Conservation (phyloP, 495 filamentous ascomycete genomes). For the Parathielavia appendiculata region DNA sequence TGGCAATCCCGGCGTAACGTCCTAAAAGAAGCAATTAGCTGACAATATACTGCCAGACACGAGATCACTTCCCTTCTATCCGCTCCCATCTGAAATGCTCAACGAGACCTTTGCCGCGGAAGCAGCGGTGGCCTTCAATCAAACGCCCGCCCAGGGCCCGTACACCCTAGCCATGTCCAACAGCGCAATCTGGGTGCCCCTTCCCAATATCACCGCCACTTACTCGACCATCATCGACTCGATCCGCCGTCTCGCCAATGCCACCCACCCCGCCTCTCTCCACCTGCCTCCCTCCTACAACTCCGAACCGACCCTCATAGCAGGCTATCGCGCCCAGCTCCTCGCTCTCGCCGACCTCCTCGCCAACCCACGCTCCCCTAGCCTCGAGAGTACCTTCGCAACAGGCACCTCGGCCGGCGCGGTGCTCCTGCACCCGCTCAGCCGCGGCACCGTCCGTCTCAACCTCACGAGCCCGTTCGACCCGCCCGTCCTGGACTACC, state of each 20-base stretch:
- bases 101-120: conserved; percentile 23
- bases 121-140: conserved; percentile 18
- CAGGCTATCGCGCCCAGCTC: conserved; percentile 27
- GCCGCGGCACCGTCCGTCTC: conserved; percentile 31
- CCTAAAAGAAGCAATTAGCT: not conserved
- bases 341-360: conserved; percentile 14
- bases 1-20: not conserved
- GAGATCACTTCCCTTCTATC: conserved; percentile 13
- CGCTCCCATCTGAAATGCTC: conserved; percentile 17
- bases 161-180: conserved; percentile 27
- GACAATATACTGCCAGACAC: conserved; percentile 12
- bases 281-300: conserved; percentile 18
- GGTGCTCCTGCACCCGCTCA: conserved; percentile 32
- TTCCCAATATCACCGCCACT: conserved; percentile 18
- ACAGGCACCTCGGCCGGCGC: conserved; percentile 15
- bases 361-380: conserved; percentile 19
- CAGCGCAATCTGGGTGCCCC: conserved; percentile 25
- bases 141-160: conserved; percentile 24
- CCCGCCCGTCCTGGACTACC: conserved; percentile 31
- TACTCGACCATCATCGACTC: conserved; percentile 13
- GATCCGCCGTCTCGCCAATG: conserved; percentile 10
- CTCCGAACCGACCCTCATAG: conserved; percentile 15
- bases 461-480: conserved; percentile 31
- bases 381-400: conserved; percentile 28
- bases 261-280: conserved; percentile 12